phyloP scores from a whole-genome alignment of 495 filamentous ascomycete genomes.

The Parachaetomium inaequale region DNA sequence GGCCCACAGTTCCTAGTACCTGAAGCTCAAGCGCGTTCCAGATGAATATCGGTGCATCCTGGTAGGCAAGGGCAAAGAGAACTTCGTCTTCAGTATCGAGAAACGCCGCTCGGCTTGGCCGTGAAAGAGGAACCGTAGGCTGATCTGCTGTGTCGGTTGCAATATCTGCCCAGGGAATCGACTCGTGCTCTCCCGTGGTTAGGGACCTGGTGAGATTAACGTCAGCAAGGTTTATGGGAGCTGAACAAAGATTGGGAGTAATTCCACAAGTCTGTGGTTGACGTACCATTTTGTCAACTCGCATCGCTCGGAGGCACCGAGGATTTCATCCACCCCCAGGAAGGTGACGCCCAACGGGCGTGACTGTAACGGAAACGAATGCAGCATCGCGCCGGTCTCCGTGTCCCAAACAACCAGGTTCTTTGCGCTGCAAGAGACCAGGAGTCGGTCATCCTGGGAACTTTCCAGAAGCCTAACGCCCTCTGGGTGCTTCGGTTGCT shows the following conservation, averaged over 20 bases:
- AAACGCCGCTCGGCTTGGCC: constrained; percentile 20
- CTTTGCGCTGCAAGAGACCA: constrained; percentile 26
- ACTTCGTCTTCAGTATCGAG: constrained; percentile 7
- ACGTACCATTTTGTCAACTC: constrained; percentile 23
- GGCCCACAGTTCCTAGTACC: constrained; percentile 7
- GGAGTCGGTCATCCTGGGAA: constrained; percentile 12
- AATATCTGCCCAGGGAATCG: constrained; percentile 14
- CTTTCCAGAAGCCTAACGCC: constrained; percentile 25
- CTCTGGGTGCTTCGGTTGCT: constrained; percentile 24
- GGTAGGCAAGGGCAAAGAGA: constrained; percentile 30
- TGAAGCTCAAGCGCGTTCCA: constrained; percentile 23
- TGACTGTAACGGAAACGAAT: constrained; percentile 16
- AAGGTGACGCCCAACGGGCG: constrained; percentile 10
- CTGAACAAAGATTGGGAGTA: too few relatives aligned
- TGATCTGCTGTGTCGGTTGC: not conserved
- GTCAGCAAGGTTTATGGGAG: too few relatives aligned
- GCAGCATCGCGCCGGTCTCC: constrained; percentile 13
- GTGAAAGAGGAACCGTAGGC: constrained; percentile 7
- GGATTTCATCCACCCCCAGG: constrained; percentile 17
- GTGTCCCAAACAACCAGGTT: constrained; percentile 24
- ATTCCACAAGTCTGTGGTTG: not conserved
- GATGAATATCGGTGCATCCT: constrained; percentile 20
- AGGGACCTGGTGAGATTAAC: constrained; percentile 13
- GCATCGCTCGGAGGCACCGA: constrained; percentile 19
- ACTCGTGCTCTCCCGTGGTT: constrained; percentile 5